Percentiles rank a stretch among this genome's conserved stretches.
Evolutionary conservation across 2,329 filamentous ascomycete genomes (phyloP).

Genomic region (Diaporthe longicolla): DNA sequence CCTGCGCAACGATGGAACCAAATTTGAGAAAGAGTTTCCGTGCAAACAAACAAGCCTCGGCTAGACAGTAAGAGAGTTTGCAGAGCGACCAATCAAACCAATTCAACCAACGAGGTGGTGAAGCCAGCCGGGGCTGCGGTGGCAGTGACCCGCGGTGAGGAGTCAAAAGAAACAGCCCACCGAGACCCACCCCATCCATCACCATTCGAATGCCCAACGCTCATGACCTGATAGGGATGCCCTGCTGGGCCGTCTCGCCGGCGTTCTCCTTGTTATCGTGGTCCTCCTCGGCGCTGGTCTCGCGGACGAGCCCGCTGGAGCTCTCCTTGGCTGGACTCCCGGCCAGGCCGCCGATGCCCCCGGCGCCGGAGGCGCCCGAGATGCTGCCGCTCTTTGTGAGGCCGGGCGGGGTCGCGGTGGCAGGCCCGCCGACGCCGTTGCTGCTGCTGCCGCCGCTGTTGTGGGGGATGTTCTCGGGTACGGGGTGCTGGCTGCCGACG

Average conservation of each 20-base stretch:
- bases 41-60: conserved; percentile 18
- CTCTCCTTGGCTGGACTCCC: conserved; percentile 92
- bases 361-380: conserved; percentile 57
- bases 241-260: conserved; percentile 52
- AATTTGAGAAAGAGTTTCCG: conserved; percentile 20
- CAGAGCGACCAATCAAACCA: background rate
- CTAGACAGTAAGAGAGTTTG: background rate
- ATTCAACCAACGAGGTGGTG: background rate
- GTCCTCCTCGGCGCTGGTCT: conserved; percentile 77
- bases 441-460: conserved; percentile 66
- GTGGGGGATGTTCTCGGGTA: conserved; percentile 95
- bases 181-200: conserved; percentile 4
- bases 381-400: conserved; percentile 51
- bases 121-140: background rate
- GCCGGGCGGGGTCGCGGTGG: conserved; percentile 16
- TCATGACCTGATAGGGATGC: conserved; percentile 76
- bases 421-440: conserved; percentile 40
- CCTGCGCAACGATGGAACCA: background rate
- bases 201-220: background rate
- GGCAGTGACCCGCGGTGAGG: background rate
- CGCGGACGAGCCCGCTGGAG: conserved; percentile 82
- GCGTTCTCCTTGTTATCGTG: conserved; percentile 46
- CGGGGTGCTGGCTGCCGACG: conserved; percentile 94
- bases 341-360: conserved; percentile 63
- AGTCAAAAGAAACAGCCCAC: background rate